Evolutionary conservation across 1,139 yeast genomes (phyloP).

Genomic region (Candida albicans): DNA sequence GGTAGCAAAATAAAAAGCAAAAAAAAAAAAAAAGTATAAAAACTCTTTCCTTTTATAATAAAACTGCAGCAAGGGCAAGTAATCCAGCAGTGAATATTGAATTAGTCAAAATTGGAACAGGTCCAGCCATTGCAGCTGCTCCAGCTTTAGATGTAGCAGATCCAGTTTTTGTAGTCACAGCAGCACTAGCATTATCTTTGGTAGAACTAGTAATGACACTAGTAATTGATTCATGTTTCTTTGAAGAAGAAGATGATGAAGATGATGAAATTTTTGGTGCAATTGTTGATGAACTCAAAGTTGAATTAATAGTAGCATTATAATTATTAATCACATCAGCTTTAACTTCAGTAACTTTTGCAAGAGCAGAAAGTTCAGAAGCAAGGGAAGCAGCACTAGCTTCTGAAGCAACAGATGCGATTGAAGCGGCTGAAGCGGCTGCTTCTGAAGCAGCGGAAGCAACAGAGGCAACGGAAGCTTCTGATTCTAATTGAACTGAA

Average conservation of each 20-base stretch:
- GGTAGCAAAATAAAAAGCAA: neutral
- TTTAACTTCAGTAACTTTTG: constrained; percentile 9
- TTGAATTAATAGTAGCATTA: neutral
- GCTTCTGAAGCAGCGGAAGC: constrained; percentile 20
- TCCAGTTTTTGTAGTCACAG: too few relatives aligned
- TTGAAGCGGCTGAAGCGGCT: constrained; percentile 16
- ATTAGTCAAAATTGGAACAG: constrained; percentile 30
- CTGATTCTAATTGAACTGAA: constrained; percentile 16
- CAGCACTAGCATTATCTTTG: too few relatives aligned
- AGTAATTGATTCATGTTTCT: neutral
- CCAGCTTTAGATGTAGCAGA: neutral
- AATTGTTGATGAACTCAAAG: too few relatives aligned
- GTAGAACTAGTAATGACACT: neutral
- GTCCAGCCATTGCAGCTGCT: constrained; percentile 19
- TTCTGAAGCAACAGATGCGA: constrained; percentile 17
- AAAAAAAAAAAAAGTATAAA: neutral
- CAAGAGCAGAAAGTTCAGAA: constrained; percentile 8
- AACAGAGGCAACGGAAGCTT: constrained; percentile 18
- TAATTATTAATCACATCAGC: constrained; percentile 9
- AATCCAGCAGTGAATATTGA: constrained; percentile 47
- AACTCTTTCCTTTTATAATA: constrained; percentile 16
- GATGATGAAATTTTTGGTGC: too few relatives aligned
- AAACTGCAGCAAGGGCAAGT: constrained; percentile 48
- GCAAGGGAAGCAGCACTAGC: constrained; percentile 18
- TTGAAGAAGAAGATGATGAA: neutral